A percentile compares a stretch with the other conserved stretches of the same genome.
These are phyloP conservation scores for Pseudogymnoascus sp. DNA, from an alignment of 2,329 filamentous ascomycete genomes.

Conservation along the genomic window DNA sequence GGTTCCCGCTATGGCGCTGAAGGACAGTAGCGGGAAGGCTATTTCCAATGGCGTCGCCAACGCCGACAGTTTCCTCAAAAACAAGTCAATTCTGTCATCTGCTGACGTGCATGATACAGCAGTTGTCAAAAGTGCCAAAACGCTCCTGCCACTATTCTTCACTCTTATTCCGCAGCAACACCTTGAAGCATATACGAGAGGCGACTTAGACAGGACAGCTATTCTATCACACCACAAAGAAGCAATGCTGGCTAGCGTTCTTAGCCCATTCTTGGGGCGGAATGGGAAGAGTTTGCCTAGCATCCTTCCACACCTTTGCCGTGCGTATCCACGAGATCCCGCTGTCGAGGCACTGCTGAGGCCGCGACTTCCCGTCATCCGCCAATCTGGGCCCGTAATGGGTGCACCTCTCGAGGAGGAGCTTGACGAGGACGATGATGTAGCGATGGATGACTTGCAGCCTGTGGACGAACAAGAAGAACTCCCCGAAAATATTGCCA, in stretches of 20 bases:
- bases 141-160: conserved; percentile 56
- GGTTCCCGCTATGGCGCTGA: conserved; percentile 26
- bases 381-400: conserved; percentile 19
- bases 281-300: conserved; percentile 60
- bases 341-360: conserved; percentile 62
- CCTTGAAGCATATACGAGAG: conserved; percentile 62
- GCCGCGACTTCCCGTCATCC: conserved; percentile 40
- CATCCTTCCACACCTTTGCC: conserved; percentile 70
- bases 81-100: conserved; percentile 27
- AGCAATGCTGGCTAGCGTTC: conserved; percentile 71
- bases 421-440: conserved; percentile 13
- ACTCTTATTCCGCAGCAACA: conserved; percentile 55
- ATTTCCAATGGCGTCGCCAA: conserved; percentile 43
- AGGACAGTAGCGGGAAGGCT: conserved; percentile 10
- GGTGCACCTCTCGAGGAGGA: conserved; percentile 20
- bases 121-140: conserved; percentile 48
- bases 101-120: conserved; percentile 30
- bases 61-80: conserved; percentile 62
- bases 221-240: conserved; percentile 61
- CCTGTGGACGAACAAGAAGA: conserved; percentile 12
- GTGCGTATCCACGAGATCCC: conserved; percentile 53
- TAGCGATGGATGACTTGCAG: not conserved
- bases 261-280: conserved; percentile 64
- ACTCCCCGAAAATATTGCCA: conserved; percentile 24
- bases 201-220: conserved; percentile 72